Conservation (phyloP, 2,329 filamentous ascomycete species). For the Volutella citrinella region DNA sequence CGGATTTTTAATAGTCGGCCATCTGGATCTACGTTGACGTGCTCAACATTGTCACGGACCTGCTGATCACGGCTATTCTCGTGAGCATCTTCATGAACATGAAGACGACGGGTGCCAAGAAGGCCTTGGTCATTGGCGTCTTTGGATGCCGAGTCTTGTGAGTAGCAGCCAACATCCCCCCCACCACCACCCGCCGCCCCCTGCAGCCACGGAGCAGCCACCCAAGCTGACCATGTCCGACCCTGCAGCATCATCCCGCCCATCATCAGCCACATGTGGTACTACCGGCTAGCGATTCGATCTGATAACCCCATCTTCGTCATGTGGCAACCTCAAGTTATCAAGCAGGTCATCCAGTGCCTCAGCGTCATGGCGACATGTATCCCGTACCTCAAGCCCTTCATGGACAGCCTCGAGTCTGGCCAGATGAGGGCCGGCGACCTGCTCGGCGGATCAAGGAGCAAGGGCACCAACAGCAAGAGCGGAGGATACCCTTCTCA, state of each 20-base stretch:
- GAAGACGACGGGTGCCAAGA: slow-evolving; percentile 8
- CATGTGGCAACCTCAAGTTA: slow-evolving; percentile 16
- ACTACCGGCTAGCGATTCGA: slow-evolving; percentile 9
- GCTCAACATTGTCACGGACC: slow-evolving; percentile 12
- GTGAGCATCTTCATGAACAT: slow-evolving; percentile 8
- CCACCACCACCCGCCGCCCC: neutral
- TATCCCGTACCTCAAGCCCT: slow-evolving; percentile 20
- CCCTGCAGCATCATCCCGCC: slow-evolving; percentile 16
- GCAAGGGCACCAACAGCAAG: slow-evolving; percentile 12
- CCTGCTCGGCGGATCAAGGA: slow-evolving; percentile 7
- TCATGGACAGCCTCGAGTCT: slow-evolving; percentile 19
- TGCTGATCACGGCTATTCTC: slow-evolving; percentile 8
- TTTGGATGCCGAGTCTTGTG: slow-evolving; percentile 13
- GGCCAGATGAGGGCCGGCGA: slow-evolving; percentile 19
- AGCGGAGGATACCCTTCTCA: slow-evolving; percentile 10
- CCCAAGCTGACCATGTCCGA: neutral
- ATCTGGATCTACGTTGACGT: slow-evolving; percentile 13
- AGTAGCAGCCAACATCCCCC: too few relatives aligned
- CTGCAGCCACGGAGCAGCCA: neutral
- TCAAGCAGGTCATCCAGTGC: slow-evolving; percentile 18
- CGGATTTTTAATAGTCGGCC: slow-evolving; percentile 6
- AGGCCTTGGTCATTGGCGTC: slow-evolving; percentile 11
- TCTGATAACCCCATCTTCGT: slow-evolving; percentile 14
- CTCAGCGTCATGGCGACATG: slow-evolving; percentile 18
- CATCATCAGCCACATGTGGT: slow-evolving; percentile 18